Evolutionary conservation across 208 protist genomes (phyloP), one percentile per base, ranked within the genome.

Genomic region (Acanthamoeba divionensis): DNA sequence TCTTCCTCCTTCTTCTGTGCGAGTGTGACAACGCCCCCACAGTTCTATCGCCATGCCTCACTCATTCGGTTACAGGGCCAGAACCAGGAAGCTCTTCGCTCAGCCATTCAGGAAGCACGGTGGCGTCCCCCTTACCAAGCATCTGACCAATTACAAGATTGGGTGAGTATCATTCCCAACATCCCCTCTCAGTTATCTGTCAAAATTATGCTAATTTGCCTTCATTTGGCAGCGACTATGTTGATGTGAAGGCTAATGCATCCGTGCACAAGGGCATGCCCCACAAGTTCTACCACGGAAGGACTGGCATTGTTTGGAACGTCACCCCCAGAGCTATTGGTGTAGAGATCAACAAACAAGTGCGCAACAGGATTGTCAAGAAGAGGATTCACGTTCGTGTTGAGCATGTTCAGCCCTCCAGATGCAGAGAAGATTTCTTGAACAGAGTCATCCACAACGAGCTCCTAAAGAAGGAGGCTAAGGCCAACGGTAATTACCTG

Each of bases 241-340:
- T 99, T 54, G 98, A 99, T 91, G 97, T 99, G 92, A 96, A 97
- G 10, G 97, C 96, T 57, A 99, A 99, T 94, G 96, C 97, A 54
- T 95, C 98, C n/a, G 96, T 99, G 92, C 98, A 99, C 77, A 98
- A 98, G 69, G 99, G 99, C 94, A 99, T 99, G 98, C 99, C 99
- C 73, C 97, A 99, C 97, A 99, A 99, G 96, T 99, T 98, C 96
- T 99, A 99, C 98, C 98, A 99, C 94, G 99, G 99, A 89, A 98
- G 97, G 93, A 99, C 99, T 82, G 99, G 99, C 89, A 95, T 96
- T 86, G 98, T 99, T 38, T 99, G 98, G 98, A 99, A 99, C 96
- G 97, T 99, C 47, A 99, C 98, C 66, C 97, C 96, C 86, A 97
- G 98, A 86, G 98, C 98, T 67, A 95, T 99, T 60, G 99, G 99